phyloP scores from a whole-genome alignment of 768 basidiomycete genomes.

The Dendrothele bispora region DNA sequence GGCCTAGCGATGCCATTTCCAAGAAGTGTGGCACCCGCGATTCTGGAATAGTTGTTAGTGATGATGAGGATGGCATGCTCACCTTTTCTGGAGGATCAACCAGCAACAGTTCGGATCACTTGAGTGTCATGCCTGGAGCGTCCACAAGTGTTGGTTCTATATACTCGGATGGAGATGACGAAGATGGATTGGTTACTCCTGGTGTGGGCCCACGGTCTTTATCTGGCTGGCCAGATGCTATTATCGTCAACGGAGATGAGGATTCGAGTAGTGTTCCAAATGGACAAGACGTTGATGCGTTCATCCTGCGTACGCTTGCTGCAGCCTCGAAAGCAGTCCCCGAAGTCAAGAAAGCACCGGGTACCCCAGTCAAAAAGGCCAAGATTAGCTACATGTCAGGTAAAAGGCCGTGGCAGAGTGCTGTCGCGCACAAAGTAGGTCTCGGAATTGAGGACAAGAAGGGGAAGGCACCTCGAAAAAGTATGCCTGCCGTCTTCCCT shows the following conservation, averaged over 20 bases:
- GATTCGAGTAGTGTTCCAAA: constrained; percentile 19
- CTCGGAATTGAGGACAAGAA: constrained; percentile 40
- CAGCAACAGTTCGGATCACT: constrained; percentile 21
- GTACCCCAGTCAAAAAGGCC: constrained; percentile 78
- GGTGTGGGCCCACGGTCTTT: constrained; percentile 48
- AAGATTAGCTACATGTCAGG: constrained; percentile 58
- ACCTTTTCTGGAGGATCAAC: constrained; percentile 14
- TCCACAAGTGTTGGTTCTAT: constrained; percentile 67
- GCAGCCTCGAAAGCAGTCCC: constrained; percentile 51
- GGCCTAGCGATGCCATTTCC: constrained; percentile 36
- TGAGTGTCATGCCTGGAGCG: constrained; percentile 49
- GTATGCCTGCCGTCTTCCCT: constrained; percentile 73
- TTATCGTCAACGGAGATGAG: constrained; percentile 39
- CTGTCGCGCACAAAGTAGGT: constrained; percentile 68
- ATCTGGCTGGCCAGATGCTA: constrained; percentile 64
- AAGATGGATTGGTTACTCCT: constrained; percentile 73
- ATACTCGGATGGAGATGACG: constrained; percentile 54
- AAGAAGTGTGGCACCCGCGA: constrained; percentile 75
- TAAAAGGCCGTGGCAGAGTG: constrained; percentile 80
- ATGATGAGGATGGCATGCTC: constrained; percentile 55
- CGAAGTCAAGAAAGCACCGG: constrained; percentile 62
- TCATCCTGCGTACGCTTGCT: constrained; percentile 69
- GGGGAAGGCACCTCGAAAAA: constrained; percentile 64
- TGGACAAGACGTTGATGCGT: constrained; percentile 57
- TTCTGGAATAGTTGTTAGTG: constrained; percentile 61